Percentiles rank a stretch among this genome's conserved stretches.
Conservation (phyloP, 305 asterid species). For the Rubia tinctorum region DNA sequence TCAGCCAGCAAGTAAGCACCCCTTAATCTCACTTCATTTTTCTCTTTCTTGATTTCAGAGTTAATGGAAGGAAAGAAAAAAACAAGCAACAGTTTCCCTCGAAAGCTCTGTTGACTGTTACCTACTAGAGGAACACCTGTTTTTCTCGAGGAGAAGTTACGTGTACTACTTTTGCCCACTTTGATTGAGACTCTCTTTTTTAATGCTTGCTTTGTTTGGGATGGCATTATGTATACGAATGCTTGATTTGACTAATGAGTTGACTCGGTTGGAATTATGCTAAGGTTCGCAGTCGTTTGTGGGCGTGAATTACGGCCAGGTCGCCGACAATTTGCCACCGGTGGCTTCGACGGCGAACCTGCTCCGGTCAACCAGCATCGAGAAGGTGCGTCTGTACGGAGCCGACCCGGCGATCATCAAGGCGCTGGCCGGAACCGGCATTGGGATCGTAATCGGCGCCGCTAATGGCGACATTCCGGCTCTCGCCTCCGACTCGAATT, state of each 20-base stretch:
- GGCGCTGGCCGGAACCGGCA: slow-evolving; percentile 71
- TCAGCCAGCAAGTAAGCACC: slow-evolving; percentile 20
- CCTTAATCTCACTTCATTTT: neutral
- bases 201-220: neutral
- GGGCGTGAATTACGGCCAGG: slow-evolving; percentile 83
- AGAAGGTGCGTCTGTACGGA: slow-evolving; percentile 87
- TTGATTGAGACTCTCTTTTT: slow-evolving; percentile 2
- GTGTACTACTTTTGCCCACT: slow-evolving; percentile 3
- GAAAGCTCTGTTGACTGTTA: neutral
- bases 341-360: slow-evolving; percentile 79
- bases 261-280: neutral
- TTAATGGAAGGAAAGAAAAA: too few relatives aligned
- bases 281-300: slow-evolving; percentile 71
- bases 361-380: slow-evolving; percentile 64
- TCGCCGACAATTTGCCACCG: slow-evolving; percentile 93
- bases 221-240: too few relatives aligned
- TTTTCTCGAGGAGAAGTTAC: neutral
- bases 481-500: slow-evolving; percentile 78
- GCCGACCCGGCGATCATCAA: slow-evolving; percentile 81
- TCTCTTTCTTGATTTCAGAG: neutral
- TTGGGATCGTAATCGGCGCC: slow-evolving; percentile 88
- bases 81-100: neutral
- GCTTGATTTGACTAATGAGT: slow-evolving; percentile 4
- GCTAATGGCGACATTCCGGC: slow-evolving; percentile 88
- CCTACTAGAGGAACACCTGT: neutral